These are phyloP conservation scores for Phaeosphaeriaceae sp. DNA, from an alignment of 2,329 filamentous ascomycete genomes.

Conservation along the genomic window DNA sequence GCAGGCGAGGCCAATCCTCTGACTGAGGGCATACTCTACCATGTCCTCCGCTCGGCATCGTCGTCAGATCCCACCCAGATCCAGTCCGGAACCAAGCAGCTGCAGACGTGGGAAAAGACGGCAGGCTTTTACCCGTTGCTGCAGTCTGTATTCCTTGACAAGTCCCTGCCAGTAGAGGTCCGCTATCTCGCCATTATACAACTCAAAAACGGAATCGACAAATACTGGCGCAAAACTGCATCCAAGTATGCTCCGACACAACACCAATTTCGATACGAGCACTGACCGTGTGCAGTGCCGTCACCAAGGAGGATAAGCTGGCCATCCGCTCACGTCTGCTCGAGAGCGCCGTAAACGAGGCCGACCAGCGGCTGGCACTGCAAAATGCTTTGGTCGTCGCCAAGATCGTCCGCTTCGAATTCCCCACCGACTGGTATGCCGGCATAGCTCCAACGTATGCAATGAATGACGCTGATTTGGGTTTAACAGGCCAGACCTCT, in stretches of 20 bases:
- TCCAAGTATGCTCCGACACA: constrained; percentile 59
- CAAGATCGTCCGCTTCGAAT: constrained; percentile 90
- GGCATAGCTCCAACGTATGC: background rate
- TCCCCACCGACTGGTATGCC: constrained; percentile 77
- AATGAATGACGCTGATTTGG: constrained; percentile 16
- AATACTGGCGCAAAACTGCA: constrained; percentile 86
- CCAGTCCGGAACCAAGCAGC: constrained; percentile 60
- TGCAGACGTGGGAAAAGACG: constrained; percentile 59
- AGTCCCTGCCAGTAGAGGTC: constrained; percentile 75
- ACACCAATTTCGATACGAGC: background rate
- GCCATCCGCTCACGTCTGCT: constrained; percentile 78
- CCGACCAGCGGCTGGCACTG: constrained; percentile 75
- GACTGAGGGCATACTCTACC: constrained; percentile 55
- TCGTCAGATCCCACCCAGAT: constrained; percentile 58
- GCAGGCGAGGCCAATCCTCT: constrained; percentile 76
- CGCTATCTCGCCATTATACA: constrained; percentile 92
- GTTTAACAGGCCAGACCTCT: constrained; percentile 44
- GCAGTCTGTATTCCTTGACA: constrained; percentile 80
- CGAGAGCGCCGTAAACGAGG: constrained; percentile 78
- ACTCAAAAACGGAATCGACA: constrained; percentile 95
- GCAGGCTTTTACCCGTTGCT: constrained; percentile 58
- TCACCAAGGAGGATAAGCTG: constrained; percentile 74
- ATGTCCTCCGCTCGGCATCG: constrained; percentile 57
- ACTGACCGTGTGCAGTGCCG: constrained; percentile 53
- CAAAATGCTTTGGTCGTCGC: constrained; percentile 89